Percentiles rank a stretch among this genome's conserved stretches.
Conservation (phyloP, 2,329 filamentous ascomycete genomes). For the Hypoxylon sp. region DNA sequence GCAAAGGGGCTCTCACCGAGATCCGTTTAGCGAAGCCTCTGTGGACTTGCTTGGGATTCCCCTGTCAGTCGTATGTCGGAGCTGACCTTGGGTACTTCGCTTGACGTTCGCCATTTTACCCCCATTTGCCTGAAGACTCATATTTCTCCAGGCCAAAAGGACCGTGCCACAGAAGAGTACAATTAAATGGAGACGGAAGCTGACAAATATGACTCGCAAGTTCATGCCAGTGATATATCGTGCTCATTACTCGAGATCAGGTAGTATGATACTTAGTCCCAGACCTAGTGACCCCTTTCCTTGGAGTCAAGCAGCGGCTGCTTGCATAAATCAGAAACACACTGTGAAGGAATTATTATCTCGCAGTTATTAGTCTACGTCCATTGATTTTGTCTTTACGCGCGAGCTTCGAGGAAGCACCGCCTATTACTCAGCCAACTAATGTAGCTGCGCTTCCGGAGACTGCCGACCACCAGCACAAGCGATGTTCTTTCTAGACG, state of each 20-base stretch:
- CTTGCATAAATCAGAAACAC: conserved; percentile 49
- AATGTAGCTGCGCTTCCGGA: conserved; percentile 35
- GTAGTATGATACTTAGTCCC: conserved; percentile 41
- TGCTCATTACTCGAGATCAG: conserved; percentile 47
- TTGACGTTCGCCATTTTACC: conserved; percentile 17
- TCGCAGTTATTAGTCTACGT: conserved; percentile 20
- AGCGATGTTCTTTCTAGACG: not conserved
- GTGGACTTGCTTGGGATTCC: conserved; percentile 30
- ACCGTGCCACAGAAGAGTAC: conserved; percentile 22
- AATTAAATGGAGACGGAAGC: conserved; percentile 14
- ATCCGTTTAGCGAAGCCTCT: conserved; percentile 26
- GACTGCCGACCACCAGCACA: conserved; percentile 17
- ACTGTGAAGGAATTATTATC: conserved; percentile 32
- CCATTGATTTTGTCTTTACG: conserved; percentile 29
- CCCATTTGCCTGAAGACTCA: not conserved
- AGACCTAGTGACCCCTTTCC: conserved; percentile 49
- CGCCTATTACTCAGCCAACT: conserved; percentile 29
- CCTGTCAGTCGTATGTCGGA: conserved; percentile 29
- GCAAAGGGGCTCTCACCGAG: conserved; percentile 38
- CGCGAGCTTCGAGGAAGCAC: conserved; percentile 25
- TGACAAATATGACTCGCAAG: conserved; percentile 22
- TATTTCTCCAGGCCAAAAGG: not conserved
- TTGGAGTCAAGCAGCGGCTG: conserved; percentile 44
- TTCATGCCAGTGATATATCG: conserved; percentile 24
- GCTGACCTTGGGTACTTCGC: conserved; percentile 23